These are phyloP conservation scores for Chernovozyma aurita DNA, from an alignment of 1,139 yeast genomes.

Conservation along the genomic window DNA sequence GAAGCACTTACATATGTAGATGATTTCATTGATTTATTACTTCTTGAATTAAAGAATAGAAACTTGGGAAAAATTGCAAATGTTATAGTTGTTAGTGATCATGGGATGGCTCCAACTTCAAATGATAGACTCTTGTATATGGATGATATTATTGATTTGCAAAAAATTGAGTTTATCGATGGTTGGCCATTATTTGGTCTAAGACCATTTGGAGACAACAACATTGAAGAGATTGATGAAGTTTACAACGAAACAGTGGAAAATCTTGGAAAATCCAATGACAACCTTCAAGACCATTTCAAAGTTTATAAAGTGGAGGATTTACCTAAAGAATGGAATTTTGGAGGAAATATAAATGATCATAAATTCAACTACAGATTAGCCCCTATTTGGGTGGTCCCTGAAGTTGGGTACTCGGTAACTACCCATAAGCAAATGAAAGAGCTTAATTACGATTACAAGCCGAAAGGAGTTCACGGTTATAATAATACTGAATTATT, in stretches of 20 bases:
- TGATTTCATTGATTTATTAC: slow-evolving; percentile 48
- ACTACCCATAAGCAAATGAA: slow-evolving; percentile 59
- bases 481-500: slow-evolving; percentile 70
- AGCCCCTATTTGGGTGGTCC: slow-evolving; percentile 84
- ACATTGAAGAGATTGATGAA: slow-evolving; percentile 27
- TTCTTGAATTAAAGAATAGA: slow-evolving; percentile 45
- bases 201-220: slow-evolving; percentile 44
- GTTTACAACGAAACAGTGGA: slow-evolving; percentile 15
- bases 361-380: slow-evolving; percentile 53
- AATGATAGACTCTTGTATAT: slow-evolving; percentile 58
- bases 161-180: slow-evolving; percentile 56
- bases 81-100: slow-evolving; percentile 77
- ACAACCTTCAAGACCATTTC: slow-evolving; percentile 32
- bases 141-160: slow-evolving; percentile 61
- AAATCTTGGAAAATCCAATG: slow-evolving; percentile 20
- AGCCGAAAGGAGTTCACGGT: slow-evolving; percentile 80
- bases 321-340: slow-evolving; percentile 60
- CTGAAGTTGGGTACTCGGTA: slow-evolving; percentile 76
- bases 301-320: slow-evolving; percentile 52
- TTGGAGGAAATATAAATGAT: slow-evolving; percentile 47
- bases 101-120: slow-evolving; percentile 90
- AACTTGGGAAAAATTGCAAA: slow-evolving; percentile 65
- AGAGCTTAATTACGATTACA: slow-evolving; percentile 44
- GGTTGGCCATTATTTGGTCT: slow-evolving; percentile 92
- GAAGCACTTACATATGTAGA: slow-evolving; percentile 64